Evolutionary conservation across 2,329 filamentous ascomycete species (phyloP).

Genomic region (Shiraia bambusicola): DNA sequence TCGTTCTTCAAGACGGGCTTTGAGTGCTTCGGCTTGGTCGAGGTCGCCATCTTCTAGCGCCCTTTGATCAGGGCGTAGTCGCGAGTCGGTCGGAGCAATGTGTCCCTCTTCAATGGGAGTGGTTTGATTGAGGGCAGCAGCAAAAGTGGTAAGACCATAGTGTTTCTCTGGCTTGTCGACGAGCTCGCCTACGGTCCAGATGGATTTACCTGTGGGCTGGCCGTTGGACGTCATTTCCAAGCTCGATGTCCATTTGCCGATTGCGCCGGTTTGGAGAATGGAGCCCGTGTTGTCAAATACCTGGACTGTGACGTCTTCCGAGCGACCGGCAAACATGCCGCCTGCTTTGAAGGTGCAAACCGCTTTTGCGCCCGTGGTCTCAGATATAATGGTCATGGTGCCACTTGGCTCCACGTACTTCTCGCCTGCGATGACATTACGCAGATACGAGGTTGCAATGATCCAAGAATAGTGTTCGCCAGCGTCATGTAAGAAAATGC

Average conservation of each 20-base stretch:
- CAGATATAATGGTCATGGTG: constrained; percentile 81
- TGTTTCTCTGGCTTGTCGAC: constrained; percentile 77
- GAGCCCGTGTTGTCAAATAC: constrained; percentile 67
- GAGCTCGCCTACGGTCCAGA: constrained; percentile 78
- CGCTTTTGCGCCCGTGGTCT: constrained; percentile 79
- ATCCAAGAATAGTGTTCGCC: constrained; percentile 89
- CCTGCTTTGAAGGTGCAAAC: constrained; percentile 90
- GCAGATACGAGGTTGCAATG: constrained; percentile 82
- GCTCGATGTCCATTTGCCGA: constrained; percentile 80
- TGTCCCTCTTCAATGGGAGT: constrained; percentile 74
- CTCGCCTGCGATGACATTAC: constrained; percentile 96
- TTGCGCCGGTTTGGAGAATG: constrained; percentile 66
- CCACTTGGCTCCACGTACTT: constrained; percentile 97
- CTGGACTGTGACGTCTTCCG: constrained; percentile 83
- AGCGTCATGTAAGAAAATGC: constrained; percentile 71
- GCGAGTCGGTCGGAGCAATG: constrained; percentile 77
- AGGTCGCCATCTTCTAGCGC: constrained; percentile 79
- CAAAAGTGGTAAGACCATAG: constrained; percentile 87
- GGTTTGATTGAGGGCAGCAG: constrained; percentile 82
- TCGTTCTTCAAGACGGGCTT: constrained; percentile 79
- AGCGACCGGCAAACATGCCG: constrained; percentile 94
- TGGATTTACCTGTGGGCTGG: constrained; percentile 60
- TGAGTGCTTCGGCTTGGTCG: constrained; percentile 80
- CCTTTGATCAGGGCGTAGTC: constrained; percentile 84
- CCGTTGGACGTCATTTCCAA: constrained; percentile 68